phyloP scores from a whole-genome alignment of 768 basidiomycete species.

The Cyathus striatus region DNA sequence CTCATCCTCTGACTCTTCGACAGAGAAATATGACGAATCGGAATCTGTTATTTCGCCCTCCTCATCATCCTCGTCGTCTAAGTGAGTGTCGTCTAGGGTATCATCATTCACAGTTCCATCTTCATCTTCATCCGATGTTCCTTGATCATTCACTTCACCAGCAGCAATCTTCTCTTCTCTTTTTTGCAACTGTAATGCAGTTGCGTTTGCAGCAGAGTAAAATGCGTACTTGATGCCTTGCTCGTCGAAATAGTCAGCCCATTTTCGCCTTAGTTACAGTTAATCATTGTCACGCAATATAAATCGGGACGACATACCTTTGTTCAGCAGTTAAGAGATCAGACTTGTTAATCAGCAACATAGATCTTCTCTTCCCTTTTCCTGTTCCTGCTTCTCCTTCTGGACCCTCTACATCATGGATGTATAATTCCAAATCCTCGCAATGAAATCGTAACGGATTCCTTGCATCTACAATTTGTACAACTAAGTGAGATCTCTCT shows the following conservation, averaged over 20 bases:
- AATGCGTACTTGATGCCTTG: slow-evolving; percentile 80
- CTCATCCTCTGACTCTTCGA: slow-evolving; percentile 48
- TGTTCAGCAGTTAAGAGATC: slow-evolving; percentile 86
- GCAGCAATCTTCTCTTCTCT: slow-evolving; percentile 36
- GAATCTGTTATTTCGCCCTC: slow-evolving; percentile 20
- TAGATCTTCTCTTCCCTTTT: slow-evolving; percentile 62
- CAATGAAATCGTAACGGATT: slow-evolving; percentile 92
- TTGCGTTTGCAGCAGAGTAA: slow-evolving; percentile 88
- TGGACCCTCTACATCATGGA: slow-evolving; percentile 75
- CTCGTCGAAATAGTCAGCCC: slow-evolving; percentile 90
- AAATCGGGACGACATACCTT: slow-evolving; percentile 42
- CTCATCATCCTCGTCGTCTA: slow-evolving; percentile 18
- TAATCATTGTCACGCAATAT: not conserved
- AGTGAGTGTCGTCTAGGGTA: slow-evolving; percentile 10
- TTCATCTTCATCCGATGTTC: slow-evolving; percentile 1
- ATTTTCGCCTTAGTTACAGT: slow-evolving; percentile 48
- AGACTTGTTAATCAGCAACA: slow-evolving; percentile 93
- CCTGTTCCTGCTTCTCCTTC: slow-evolving; percentile 81
- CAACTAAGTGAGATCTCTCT: slow-evolving; percentile 89
- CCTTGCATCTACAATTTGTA: slow-evolving; percentile 95
- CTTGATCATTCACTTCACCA: slow-evolving; percentile 9
- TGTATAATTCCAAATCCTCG: slow-evolving; percentile 84
- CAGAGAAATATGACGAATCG: slow-evolving; percentile 42
- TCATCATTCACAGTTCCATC: slow-evolving; percentile 7
- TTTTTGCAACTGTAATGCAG: slow-evolving; percentile 75